phyloP scores from a whole-genome alignment of 306 rosid species.

The Arachis stenosperma region DNA sequence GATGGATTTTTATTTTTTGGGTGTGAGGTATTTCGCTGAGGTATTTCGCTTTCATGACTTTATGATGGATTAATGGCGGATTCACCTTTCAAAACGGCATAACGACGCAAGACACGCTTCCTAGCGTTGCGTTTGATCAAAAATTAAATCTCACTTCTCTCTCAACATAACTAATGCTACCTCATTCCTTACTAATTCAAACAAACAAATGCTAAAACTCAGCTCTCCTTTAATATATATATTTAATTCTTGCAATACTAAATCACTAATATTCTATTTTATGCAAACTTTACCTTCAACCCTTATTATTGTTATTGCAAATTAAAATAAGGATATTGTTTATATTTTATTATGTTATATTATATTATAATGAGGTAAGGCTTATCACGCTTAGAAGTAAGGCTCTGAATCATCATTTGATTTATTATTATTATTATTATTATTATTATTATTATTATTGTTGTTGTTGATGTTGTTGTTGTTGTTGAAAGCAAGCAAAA shows the following conservation, averaged over 20 bases:
- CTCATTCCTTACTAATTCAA: not conserved
- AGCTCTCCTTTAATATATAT: too few species aligned
- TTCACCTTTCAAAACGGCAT: conserved; percentile 26
- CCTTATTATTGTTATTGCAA: too few species aligned
- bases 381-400: not conserved
- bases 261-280: too few species aligned
- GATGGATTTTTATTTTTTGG: not conserved
- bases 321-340: too few species aligned
- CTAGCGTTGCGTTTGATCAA: conserved; percentile 12
- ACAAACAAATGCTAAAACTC: too few species aligned
- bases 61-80: conserved; percentile 26
- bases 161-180: not conserved
- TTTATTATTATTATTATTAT: not conserved
- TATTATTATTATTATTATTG: too few species aligned
- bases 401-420: not conserved
- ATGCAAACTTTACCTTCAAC: too few species aligned
- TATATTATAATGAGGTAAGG: not conserved
- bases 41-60: conserved; percentile 25
- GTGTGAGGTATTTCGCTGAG: conserved; percentile 13
- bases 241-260: too few species aligned
- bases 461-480: not conserved
- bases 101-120: conserved; percentile 6
- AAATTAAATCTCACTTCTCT: not conserved
- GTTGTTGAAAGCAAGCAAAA: not conserved
- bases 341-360: too few species aligned